Percentiles rank a stretch among this genome's conserved stretches.
Evolutionary conservation across 23 red algal genomes (phyloP).

Genomic region (Porphyridium purpureum): DNA sequence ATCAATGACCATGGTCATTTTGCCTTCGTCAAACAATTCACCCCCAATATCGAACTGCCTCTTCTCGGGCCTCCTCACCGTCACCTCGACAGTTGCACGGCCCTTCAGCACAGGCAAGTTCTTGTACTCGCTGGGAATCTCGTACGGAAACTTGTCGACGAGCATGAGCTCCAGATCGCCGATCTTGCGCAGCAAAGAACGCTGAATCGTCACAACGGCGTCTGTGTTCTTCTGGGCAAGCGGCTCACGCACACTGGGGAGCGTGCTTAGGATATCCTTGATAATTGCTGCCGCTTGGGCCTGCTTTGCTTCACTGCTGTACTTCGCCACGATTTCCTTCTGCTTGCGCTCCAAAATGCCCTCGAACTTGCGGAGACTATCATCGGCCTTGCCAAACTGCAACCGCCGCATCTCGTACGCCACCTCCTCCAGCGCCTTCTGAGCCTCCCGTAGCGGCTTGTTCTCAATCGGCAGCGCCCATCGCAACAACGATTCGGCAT

Average conservation of each 20-base stretch:
- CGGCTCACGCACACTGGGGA: constrained; percentile 18
- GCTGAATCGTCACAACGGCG: constrained; percentile 14
- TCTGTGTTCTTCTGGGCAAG: constrained; percentile 48
- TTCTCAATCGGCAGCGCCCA: constrained; percentile 86
- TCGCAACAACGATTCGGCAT: constrained; percentile 76
- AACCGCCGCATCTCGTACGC: constrained; percentile 29
- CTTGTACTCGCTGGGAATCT: constrained; percentile 62
- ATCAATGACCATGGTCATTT: constrained; percentile 72
- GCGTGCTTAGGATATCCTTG: constrained; percentile 10
- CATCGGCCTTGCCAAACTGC: constrained; percentile 53
- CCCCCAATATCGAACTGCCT: constrained; percentile 87
- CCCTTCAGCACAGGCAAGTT: constrained; percentile 51
- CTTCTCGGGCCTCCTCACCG: constrained; percentile 46
- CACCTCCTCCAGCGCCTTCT: constrained; percentile 38
- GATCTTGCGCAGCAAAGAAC: constrained; percentile 42
- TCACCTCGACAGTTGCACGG: constrained; percentile 74
- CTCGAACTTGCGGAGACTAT: constrained; percentile 20
- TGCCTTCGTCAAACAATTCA: constrained; percentile 52
- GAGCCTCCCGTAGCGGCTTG: constrained; percentile 61
- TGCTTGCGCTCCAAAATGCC: constrained; percentile 25
- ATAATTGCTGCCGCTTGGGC: constrained; percentile 22
- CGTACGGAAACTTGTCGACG: constrained; percentile 71
- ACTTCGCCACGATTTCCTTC: constrained; percentile 33
- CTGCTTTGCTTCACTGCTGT: constrained; percentile 10
- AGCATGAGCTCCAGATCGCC: constrained; percentile 49